Evolutionary conservation across 1,284 basidiomycete genomes (phyloP).

Genomic region (Neotropicomus parvogracilis): DNA sequence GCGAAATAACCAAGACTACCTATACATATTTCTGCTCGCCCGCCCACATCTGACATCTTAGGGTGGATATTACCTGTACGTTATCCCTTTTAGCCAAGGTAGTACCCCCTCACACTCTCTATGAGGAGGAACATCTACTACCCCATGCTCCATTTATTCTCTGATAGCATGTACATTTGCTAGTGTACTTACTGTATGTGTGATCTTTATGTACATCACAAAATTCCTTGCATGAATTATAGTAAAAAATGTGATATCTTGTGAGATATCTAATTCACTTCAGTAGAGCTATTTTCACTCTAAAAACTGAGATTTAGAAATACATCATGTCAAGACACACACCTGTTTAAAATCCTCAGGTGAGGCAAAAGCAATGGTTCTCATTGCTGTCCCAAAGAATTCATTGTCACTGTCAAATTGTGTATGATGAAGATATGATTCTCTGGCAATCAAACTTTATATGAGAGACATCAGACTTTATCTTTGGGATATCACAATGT

Average conservation of each 20-base stretch:
- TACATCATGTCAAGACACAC: neutral
- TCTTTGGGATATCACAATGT: neutral
- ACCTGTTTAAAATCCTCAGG: conserved; percentile 7
- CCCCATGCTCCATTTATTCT: too few species aligned
- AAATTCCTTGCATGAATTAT: neutral
- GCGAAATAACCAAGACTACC: too few species aligned
- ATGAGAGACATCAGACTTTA: neutral
- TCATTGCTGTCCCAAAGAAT: neutral
- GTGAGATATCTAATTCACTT: neutral
- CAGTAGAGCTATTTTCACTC: neutral
- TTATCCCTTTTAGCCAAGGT: too few species aligned
- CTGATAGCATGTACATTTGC: too few species aligned
- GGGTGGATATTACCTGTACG: too few species aligned
- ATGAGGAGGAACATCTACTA: too few species aligned
- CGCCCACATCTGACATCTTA: too few species aligned
- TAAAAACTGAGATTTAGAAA: neutral
- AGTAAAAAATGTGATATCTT: neutral
- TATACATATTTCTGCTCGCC: too few species aligned
- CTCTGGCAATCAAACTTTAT: conserved; percentile 26
- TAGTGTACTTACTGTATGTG: too few species aligned
- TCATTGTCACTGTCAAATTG: neutral
- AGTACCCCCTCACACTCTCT: too few species aligned
- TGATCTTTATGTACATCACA: too few species aligned
- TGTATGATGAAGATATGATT: conserved; percentile 22
- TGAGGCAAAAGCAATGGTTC: conserved; percentile 12